Conservation (phyloP, 129 eudicot genomes). For the Arctium lappa region DNA sequence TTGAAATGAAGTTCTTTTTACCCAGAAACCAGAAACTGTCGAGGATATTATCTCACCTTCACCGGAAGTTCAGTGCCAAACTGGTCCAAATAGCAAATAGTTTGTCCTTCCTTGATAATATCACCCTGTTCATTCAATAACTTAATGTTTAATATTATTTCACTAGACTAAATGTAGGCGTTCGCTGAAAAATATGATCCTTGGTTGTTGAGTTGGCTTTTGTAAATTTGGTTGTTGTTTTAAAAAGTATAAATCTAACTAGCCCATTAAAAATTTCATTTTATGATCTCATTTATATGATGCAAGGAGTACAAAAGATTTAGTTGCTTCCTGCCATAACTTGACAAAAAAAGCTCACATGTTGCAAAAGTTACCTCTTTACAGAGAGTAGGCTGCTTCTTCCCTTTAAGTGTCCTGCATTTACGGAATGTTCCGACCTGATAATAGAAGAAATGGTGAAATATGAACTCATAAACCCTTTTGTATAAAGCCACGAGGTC, state of each 20-base stretch:
- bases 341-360: not conserved
- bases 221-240: not conserved
- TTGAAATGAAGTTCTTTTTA: not conserved
- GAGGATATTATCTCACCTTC: constrained; percentile 40
- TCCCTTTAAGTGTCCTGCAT: constrained; percentile 69
- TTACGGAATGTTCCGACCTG: constrained; percentile 91
- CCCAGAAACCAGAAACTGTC: not conserved
- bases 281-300: not conserved
- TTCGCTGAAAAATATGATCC: not conserved
- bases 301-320: not conserved
- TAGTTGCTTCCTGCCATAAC: not conserved
- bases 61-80: constrained; percentile 74
- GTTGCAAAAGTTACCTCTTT: constrained; percentile 51
- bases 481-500: not conserved
- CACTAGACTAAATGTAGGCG: not conserved
- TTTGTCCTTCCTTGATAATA: constrained; percentile 72
- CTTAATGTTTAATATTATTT: not conserved
- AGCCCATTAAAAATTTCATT: not conserved
- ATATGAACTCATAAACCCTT: not conserved
- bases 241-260: not conserved
- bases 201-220: not conserved
- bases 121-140: constrained; percentile 53
- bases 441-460: not conserved
- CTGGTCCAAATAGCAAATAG: constrained; percentile 80
- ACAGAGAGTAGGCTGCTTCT: constrained; percentile 62